Percentiles rank a stretch among this genome's conserved stretches.
These are phyloP conservation scores for Brettanomyces nanus DNA, from an alignment of 805 yeast genomes.

Conservation along the genomic window DNA sequence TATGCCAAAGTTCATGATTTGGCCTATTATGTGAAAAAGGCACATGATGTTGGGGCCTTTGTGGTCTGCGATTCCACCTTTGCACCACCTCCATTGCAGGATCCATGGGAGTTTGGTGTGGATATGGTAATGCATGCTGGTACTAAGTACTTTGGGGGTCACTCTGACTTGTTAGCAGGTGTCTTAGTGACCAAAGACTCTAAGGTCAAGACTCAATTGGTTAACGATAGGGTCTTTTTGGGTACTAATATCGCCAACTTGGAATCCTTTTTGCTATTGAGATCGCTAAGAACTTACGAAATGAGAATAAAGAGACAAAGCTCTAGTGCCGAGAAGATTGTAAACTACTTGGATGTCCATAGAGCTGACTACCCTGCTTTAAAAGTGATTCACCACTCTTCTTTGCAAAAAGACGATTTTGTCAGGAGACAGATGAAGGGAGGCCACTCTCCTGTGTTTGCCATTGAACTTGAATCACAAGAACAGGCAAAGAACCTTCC, in stretches of 20 bases:
- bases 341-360: constrained; percentile 47
- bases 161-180: constrained; percentile 85
- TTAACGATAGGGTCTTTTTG: constrained; percentile 55
- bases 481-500: constrained; percentile 60
- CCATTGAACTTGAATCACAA: constrained; percentile 44
- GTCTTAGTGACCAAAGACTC: constrained; percentile 56
- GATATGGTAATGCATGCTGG: constrained; percentile 91
- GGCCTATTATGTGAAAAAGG: constrained; percentile 51
- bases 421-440: constrained; percentile 59
- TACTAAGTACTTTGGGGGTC: constrained; percentile 94
- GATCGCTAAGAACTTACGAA: constrained; percentile 78
- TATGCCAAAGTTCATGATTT: constrained; percentile 62
- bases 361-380: constrained; percentile 39
- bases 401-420: constrained; percentile 64
- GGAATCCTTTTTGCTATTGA: constrained; percentile 63
- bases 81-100: constrained; percentile 86
- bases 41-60: constrained; percentile 70
- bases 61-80: constrained; percentile 78
- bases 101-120: constrained; percentile 76
- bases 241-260: constrained; percentile 78
- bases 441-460: constrained; percentile 67
- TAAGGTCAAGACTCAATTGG: constrained; percentile 36
- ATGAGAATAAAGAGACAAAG: constrained; percentile 64
- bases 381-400: constrained; percentile 55
- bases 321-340: constrained; percentile 52